Evolutionary conservation across 805 yeast genomes (phyloP).

Genomic region (Zygosaccharomyces gambellarensis): DNA sequence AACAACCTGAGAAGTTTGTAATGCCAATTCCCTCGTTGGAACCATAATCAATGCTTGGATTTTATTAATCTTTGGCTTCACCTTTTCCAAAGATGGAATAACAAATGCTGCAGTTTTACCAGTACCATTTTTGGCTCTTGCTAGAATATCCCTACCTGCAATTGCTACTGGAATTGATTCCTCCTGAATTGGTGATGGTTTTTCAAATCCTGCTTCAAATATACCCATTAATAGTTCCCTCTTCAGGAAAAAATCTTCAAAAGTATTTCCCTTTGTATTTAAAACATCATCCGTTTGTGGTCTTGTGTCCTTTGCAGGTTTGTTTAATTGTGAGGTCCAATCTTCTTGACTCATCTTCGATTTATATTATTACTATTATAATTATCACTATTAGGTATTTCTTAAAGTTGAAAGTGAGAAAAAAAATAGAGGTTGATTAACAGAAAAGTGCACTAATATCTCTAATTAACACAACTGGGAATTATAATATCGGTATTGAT

Average conservation of each 20-base stretch:
- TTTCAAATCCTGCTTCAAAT: conserved; percentile 97
- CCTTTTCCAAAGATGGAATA: conserved; percentile 85
- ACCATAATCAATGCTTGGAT: conserved; percentile 91
- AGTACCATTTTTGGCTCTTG: conserved; percentile 97
- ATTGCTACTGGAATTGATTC: conserved; percentile 94
- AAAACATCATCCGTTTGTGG: conserved; percentile 97
- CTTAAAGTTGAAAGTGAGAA: not conserved
- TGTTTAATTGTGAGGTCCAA: conserved; percentile 71
- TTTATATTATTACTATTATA: conserved; percentile 2
- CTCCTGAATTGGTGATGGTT: conserved; percentile 97
- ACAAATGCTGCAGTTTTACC: conserved; percentile 98
- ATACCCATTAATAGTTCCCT: conserved; percentile 97
- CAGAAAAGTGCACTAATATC: no score
- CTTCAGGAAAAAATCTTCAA: conserved; percentile 87
- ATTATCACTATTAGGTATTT: conserved; percentile 1
- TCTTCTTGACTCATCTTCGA: conserved; percentile 16
- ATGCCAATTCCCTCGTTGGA: conserved; percentile 96
- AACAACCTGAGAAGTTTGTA: conserved; percentile 96
- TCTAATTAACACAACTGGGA: no score
- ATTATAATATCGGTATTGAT: not conserved
- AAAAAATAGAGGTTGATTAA: not conserved
- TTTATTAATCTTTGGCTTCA: conserved; percentile 76
- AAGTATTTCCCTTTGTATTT: conserved; percentile 81
- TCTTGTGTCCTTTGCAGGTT: conserved; percentile 84
- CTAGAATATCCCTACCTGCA: conserved; percentile 91